Evolutionary conservation across 768 basidiomycete species (phyloP).

Genomic region (Amanita thiersii): DNA sequence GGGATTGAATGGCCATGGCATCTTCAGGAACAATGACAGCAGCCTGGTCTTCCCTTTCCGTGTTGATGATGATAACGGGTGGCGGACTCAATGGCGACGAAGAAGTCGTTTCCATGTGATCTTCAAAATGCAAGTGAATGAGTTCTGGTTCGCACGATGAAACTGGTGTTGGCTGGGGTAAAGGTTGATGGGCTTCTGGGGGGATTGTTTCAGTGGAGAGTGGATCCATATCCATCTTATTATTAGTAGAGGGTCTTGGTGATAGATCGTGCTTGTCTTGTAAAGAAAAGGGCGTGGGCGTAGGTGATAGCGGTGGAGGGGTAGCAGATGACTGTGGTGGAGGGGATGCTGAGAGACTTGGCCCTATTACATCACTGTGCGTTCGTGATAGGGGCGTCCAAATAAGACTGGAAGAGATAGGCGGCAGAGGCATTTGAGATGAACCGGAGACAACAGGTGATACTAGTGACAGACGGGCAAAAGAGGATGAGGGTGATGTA

Average conservation of each 20-base stretch:
- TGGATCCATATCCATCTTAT: too few species aligned
- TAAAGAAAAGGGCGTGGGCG: too few species aligned
- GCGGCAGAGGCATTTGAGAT: background rate
- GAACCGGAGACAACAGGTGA: constrained; percentile 25
- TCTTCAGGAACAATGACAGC: background rate
- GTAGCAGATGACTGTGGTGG: background rate
- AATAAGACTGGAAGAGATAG: background rate
- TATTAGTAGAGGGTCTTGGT: too few species aligned
- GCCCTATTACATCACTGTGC: background rate
- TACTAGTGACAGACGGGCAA: constrained; percentile 40
- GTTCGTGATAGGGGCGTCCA: background rate
- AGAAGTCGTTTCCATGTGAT: background rate
- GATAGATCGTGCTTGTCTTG: too few species aligned
- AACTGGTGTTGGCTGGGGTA: background rate
- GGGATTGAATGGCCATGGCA: background rate
- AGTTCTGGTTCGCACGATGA: background rate
- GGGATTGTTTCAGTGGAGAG: too few species aligned
- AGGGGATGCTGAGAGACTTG: background rate
- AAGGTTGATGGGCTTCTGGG: too few species aligned
- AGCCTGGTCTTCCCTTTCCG: background rate
- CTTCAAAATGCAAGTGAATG: background rate
- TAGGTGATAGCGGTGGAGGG: background rate
- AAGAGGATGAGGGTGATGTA: constrained; percentile 38
- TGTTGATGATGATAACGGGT: too few species aligned
- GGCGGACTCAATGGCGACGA: background rate